phyloP scores from a whole-genome alignment of 2,329 filamentous ascomycete genomes.

The Penicillium palitans region DNA sequence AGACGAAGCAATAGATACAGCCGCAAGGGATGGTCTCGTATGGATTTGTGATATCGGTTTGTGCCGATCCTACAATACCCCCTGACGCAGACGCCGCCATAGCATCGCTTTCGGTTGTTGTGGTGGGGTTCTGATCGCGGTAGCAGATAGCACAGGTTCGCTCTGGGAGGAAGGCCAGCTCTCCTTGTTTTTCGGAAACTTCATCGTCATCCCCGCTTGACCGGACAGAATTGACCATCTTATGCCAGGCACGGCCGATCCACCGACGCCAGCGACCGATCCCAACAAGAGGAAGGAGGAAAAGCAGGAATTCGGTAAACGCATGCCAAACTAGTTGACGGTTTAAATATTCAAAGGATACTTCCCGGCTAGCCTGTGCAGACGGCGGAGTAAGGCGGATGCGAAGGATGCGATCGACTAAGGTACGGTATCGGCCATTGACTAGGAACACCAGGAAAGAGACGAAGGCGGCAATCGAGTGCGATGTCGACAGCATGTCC shows the following conservation, averaged over 20 bases:
- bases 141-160: constrained; percentile 97
- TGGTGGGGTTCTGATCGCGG: constrained; percentile 77
- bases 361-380: constrained; percentile 82
- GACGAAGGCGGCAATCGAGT: constrained; percentile 76
- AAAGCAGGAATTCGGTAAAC: constrained; percentile 98
- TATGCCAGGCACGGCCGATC: constrained; percentile 83
- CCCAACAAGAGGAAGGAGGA: constrained; percentile 92
- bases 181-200: constrained; percentile 60
- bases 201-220: constrained; percentile 51
- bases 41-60: constrained; percentile 93
- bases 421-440: constrained; percentile 85
- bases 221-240: constrained; percentile 66
- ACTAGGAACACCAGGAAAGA: constrained; percentile 91
- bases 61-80: constrained; percentile 81
- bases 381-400: constrained; percentile 83
- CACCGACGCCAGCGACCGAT: constrained; percentile 91
- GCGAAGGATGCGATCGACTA: constrained; percentile 80
- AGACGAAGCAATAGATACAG: constrained; percentile 95
- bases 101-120: constrained; percentile 72
- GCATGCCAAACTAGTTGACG: constrained; percentile 98
- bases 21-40: constrained; percentile 89
- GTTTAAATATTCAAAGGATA: constrained; percentile 97
- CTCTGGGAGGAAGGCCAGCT: constrained; percentile 83
- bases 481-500: constrained; percentile 66
- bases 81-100: constrained; percentile 66